phyloP scores from a whole-genome alignment of 1,284 basidiomycete genomes.

The Coriolopsis trogii region DNA sequence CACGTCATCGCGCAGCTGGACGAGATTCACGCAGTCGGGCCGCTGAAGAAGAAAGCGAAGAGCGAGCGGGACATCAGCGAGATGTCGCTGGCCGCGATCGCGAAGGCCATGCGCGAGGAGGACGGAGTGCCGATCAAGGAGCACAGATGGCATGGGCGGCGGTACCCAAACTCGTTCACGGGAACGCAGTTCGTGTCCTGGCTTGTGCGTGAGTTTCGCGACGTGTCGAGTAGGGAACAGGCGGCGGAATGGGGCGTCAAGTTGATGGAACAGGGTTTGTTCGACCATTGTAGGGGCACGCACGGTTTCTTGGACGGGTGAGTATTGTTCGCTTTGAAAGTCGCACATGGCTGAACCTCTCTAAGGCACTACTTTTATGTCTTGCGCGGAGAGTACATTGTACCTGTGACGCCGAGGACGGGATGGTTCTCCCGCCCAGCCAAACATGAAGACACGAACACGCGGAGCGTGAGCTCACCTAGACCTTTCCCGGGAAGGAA shows the following conservation, averaged over 20 bases:
- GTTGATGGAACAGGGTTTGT: conserved; percentile 77
- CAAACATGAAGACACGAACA: conserved; percentile 34
- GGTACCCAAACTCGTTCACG: conserved; percentile 81
- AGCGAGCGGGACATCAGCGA: conserved; percentile 72
- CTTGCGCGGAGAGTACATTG: conserved; percentile 74
- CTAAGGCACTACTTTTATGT: conserved; percentile 90
- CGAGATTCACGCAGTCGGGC: conserved; percentile 74
- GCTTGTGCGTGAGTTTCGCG: conserved; percentile 84
- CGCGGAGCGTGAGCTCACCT: conserved; percentile 44
- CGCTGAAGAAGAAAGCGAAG: conserved; percentile 76
- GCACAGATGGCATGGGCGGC: conserved; percentile 71
- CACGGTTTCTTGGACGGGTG: conserved; percentile 88
- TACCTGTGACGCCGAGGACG: conserved; percentile 66
- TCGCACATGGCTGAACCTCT: no score
- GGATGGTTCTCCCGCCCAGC: conserved; percentile 60
- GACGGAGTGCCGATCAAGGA: conserved; percentile 78
- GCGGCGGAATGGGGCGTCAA: conserved; percentile 79
- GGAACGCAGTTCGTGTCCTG: conserved; percentile 87
- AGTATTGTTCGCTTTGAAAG: conserved; percentile 28
- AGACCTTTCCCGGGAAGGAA: conserved; percentile 44
- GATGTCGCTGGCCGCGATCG: conserved; percentile 62
- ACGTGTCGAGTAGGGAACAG: conserved; percentile 79
- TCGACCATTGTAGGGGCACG: conserved; percentile 78
- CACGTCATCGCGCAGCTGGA: conserved; percentile 78
- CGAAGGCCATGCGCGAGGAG: conserved; percentile 80